Percentiles rank a stretch among this genome's conserved stretches.
Evolutionary conservation across 805 yeast genomes (phyloP).

Genomic region (Kuraishia floccosa): DNA sequence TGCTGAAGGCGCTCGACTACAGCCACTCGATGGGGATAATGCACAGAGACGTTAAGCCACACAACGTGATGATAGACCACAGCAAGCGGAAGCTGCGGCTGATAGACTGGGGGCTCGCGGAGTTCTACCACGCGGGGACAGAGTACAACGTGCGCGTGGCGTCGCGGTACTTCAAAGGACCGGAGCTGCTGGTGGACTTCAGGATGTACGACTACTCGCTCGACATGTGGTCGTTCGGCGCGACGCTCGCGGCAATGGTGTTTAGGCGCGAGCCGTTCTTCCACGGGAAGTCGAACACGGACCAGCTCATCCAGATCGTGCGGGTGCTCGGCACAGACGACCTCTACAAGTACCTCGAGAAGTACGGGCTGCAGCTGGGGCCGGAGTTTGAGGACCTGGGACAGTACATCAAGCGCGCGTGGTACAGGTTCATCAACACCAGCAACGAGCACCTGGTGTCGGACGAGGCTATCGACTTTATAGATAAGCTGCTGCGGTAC

Average conservation of each 20-base stretch:
- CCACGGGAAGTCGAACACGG: conserved; percentile 84
- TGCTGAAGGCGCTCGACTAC: conserved; percentile 76
- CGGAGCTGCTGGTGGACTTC: conserved; percentile 78
- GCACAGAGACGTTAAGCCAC: conserved; percentile 95
- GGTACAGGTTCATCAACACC: conserved; percentile 66
- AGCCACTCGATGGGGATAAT: conserved; percentile 93
- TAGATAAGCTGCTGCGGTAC: conserved; percentile 68
- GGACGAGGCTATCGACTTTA: conserved; percentile 68
- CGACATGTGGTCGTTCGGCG: conserved; percentile 92
- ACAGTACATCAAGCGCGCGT: conserved; percentile 71
- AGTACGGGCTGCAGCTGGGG: conserved; percentile 62
- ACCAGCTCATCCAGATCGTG: conserved; percentile 83
- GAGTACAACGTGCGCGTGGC: conserved; percentile 93
- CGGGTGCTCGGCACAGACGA: conserved; percentile 82
- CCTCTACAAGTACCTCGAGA: conserved; percentile 52
- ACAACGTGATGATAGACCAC: conserved; percentile 92
- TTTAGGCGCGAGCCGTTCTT: conserved; percentile 89
- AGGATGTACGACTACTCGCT: conserved; percentile 85
- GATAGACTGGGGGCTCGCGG: conserved; percentile 96
- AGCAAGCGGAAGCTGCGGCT: conserved; percentile 55
- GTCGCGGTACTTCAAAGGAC: conserved; percentile 87
- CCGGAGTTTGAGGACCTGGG: conserved; percentile 72
- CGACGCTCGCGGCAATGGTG: conserved; percentile 83
- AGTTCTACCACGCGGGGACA: conserved; percentile 80
- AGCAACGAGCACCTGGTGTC: conserved; percentile 58